Conservation (phyloP, 257 asterid species). For the Dorcoceras hygrometricum region DNA sequence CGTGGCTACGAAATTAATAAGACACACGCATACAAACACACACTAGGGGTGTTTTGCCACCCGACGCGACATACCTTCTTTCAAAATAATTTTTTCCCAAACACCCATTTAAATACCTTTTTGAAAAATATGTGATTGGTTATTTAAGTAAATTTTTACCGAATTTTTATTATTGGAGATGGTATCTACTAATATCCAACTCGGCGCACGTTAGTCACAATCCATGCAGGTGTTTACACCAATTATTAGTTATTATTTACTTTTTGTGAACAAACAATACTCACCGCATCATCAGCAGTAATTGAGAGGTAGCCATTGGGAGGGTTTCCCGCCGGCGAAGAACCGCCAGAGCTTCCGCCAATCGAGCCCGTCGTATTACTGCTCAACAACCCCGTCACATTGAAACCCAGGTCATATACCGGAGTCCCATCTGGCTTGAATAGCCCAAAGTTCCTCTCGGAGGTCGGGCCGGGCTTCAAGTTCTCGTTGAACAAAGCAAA, state of each 20-base stretch:
- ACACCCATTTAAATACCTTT: too few relatives aligned
- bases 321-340: slow-evolving; percentile 25
- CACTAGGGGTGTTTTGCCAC: neutral
- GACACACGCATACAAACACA: neutral
- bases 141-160: too few relatives aligned
- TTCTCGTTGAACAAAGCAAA: slow-evolving; percentile 87
- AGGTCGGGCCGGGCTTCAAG: slow-evolving; percentile 83
- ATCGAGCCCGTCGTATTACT: slow-evolving; percentile 19
- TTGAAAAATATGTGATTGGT: too few relatives aligned
- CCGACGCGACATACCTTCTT: too few relatives aligned
- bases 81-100: too few relatives aligned
- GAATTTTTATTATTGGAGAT: too few relatives aligned
- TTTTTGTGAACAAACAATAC: slow-evolving; percentile 6
- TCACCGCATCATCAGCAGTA: slow-evolving; percentile 60
- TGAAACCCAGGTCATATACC: slow-evolving; percentile 57
- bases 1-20: neutral
- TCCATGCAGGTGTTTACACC: neutral
- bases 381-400: slow-evolving; percentile 32
- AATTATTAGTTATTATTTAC: neutral
- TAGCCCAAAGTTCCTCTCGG: slow-evolving; percentile 82
- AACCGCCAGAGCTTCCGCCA: slow-evolving; percentile 15
- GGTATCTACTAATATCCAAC: neutral
- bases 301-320: slow-evolving; percentile 53
- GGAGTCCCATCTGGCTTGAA: slow-evolving; percentile 83
- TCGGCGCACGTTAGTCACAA: neutral